Base-by-base conservation (phyloP, 371 early-diverging fungal species). In the Rhizomucor miehei region DNA sequence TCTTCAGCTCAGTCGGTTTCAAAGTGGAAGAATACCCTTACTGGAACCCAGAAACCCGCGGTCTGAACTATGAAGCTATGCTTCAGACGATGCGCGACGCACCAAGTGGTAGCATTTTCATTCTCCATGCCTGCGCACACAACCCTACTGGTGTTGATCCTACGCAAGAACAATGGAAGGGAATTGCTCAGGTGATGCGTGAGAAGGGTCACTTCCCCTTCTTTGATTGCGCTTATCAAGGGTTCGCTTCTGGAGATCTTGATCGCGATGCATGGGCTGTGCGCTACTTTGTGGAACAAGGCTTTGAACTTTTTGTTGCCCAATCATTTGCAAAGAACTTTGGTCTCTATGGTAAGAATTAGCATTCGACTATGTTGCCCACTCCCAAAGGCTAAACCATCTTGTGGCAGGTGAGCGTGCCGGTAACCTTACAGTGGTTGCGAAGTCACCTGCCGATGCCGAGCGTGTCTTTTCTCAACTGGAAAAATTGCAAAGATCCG, bases 211-310 rank as follows among this genome's bases (percentile, higher is more conserved):
- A 90, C 59, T 89, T 95, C 69, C 86, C 93, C 20, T 94, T 95
- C 86, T 98, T 98, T 67, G 98, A 98, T 69, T 92, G 89, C 66
- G 98, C 98, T 45, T 98, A 98, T 82, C 96, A 96, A 84, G 97
- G 98, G 3, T 98, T 95, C 64, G 97, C 97, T 38, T 90, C 90
- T 17, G 98, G 98, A 41, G 84, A 89, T 69, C 75, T 98, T 9
- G 93, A 91, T 58, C 73, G 81, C 44, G 98, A 98, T 72, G 95
- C 95, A 14, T 87, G 80, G 79, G 91, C 94, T 48, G 89, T 95
- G 25, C 86, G 96, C 19, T 87, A 90, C 72, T 97, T 96, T 81
- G 92, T 89, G 9, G 74, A 82, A n/a, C 84, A 88, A 60, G 94
- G 93, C 3, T 89, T 94, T 54, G 96, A 95, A 70, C 59, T 93